Evolutionary conservation across 805 yeast genomes (phyloP), one percentile per base, ranked within the genome.

Genomic region (Metschnikowia similis): DNA sequence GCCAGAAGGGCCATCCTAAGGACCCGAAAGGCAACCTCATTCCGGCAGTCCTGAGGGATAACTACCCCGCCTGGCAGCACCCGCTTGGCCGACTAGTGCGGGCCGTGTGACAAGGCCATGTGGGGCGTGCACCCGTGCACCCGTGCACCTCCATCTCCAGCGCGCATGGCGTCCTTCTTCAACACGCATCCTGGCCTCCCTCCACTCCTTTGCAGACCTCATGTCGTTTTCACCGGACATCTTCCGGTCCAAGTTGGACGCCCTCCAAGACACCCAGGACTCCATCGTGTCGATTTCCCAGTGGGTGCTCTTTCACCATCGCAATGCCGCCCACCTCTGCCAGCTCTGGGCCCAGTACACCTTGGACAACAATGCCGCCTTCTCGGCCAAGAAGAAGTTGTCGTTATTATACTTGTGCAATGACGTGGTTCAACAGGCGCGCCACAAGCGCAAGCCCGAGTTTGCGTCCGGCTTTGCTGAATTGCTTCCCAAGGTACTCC

Each of bases 341-440:
- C 61, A 66, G 28, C 67, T 76, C 5, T 84, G 89, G 89, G 64
- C 72, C 8, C 57, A 63, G 27, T 71, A 66, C 47, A 56, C 79
- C 0, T 47, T 56, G 31, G 47, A 55, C n/a, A 36, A 50, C 17
- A 32, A 31, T 36, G 27, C 41, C 29, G 40, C 51, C 29, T 16
- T 41, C n/a, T 37, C 39, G 32, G 53, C 50, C 54, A 54, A 51
- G 14, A 74, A 77, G 57, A 77, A 75, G 51, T 72, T 85, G 46
- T 75, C 85, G 2, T 66, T 85, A 49, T 72, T 89, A 26, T 89
- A 89, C 60, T 70, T 89, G 11, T 84, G 86, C 46, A 89, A 89
- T 64, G 96, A 89, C 56, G 83, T 89, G 21, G 85, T 88, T 1
- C 96, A 89, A 65, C 86, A 86, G 62, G 81, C 90, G 3, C 75